Conservation (phyloP, 2,329 filamentous ascomycete species). For the Aspergillus proliferans region DNA sequence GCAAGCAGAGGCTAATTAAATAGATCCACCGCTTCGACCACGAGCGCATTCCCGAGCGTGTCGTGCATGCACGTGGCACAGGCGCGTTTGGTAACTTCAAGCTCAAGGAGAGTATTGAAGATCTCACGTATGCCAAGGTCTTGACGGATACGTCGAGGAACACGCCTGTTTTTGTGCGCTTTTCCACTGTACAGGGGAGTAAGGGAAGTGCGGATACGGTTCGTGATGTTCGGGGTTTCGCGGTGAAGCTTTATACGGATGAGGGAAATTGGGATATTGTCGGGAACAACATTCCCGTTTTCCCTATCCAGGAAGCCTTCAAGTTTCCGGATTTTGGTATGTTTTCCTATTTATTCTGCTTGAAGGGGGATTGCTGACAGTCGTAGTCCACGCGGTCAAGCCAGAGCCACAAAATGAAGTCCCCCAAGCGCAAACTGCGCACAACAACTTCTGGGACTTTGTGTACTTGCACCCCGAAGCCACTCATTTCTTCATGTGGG, state of each 20-base stretch:
- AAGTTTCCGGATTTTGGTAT: slow-evolving; percentile 62
- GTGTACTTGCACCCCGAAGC: slow-evolving; percentile 27
- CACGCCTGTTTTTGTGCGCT: slow-evolving; percentile 60
- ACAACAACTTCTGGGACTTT: slow-evolving; percentile 50
- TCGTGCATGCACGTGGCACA: slow-evolving; percentile 60
- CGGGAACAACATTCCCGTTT: slow-evolving; percentile 66
- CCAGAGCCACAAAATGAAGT: slow-evolving; percentile 37
- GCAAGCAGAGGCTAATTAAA: not conserved
- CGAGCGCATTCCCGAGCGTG: slow-evolving; percentile 62
- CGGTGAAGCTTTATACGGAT: slow-evolving; percentile 66
- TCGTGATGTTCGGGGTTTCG: slow-evolving; percentile 70
- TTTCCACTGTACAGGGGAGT: slow-evolving; percentile 68
- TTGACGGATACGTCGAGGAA: slow-evolving; percentile 62
- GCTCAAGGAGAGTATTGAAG: slow-evolving; percentile 56
- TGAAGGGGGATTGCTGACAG: not conserved
- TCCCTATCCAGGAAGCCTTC: slow-evolving; percentile 70
- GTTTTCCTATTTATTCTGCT: no score
- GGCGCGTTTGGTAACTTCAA: slow-evolving; percentile 63
- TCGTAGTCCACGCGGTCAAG: slow-evolving; percentile 33
- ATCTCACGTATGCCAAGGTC: slow-evolving; percentile 58
- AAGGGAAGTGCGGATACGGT: slow-evolving; percentile 70
- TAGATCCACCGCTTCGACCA: slow-evolving; percentile 64
- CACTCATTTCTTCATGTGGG: slow-evolving; percentile 27
- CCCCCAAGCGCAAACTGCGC: slow-evolving; percentile 44
- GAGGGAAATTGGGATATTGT: slow-evolving; percentile 71